These are phyloP conservation scores for Cyberlindnera veronae DNA, from an alignment of 805 yeast genomes.

Conservation along the genomic window DNA sequence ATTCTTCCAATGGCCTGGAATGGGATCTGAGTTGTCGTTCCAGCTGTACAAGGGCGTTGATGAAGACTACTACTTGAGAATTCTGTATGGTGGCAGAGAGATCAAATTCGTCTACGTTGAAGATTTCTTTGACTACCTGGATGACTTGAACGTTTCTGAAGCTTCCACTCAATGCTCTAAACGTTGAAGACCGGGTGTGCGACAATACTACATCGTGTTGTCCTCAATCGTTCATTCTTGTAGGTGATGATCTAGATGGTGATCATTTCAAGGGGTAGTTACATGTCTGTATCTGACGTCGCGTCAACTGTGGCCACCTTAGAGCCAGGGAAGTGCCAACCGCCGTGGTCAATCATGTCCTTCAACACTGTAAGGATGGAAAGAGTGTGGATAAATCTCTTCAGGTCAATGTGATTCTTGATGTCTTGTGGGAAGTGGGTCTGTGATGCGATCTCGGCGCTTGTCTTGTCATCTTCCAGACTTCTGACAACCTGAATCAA, in stretches of 20 bases:
- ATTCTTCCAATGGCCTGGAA: conserved; percentile 43
- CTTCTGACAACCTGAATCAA: no score
- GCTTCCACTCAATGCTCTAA: conserved; percentile 11
- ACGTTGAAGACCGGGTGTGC: background rate
- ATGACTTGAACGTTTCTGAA: conserved; percentile 14
- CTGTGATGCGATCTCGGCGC: no score
- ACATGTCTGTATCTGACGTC: no score
- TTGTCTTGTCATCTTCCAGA: no score
- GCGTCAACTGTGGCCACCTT: no score
- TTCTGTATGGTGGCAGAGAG: conserved; percentile 34
- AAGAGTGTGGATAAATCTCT: conserved; percentile 1
- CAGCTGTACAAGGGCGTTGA: conserved; percentile 34
- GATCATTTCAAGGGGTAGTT: no score
- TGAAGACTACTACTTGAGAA: conserved; percentile 31
- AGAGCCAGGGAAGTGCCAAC: no score
- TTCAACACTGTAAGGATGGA: conserved; percentile 1
- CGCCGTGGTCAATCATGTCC: conserved; percentile 5
- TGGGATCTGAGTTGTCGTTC: conserved; percentile 42
- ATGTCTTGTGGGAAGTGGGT: conserved; percentile 5
- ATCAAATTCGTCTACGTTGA: conserved; percentile 18
- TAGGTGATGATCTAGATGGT: no score
- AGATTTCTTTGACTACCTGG: conserved; percentile 21
- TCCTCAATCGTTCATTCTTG: no score
- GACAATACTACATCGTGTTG: background rate
- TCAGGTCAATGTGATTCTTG: conserved; percentile 1